Conservation (phyloP, 1,284 basidiomycete genomes). For the Pholiota adiposa region DNA sequence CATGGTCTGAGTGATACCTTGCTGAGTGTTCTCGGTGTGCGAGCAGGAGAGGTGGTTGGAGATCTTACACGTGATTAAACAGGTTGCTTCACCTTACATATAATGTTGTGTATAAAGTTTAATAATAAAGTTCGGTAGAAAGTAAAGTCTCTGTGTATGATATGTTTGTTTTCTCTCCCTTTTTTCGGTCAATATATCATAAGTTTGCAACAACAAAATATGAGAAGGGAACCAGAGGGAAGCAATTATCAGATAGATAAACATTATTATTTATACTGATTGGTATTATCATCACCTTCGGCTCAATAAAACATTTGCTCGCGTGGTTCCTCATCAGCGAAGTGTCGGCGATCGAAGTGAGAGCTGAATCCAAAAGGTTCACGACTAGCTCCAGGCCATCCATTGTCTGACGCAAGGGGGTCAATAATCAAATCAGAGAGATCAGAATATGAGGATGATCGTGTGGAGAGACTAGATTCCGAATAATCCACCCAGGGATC, state of each 20-base stretch:
- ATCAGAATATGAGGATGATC: slow-evolving; percentile 21
- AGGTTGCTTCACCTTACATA: no score
- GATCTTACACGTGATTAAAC: slow-evolving; percentile 32
- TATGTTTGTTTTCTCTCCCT: no score
- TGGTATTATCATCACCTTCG: no score
- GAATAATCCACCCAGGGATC: slow-evolving; percentile 32
- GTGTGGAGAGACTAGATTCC: not conserved
- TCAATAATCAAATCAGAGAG: slow-evolving; percentile 21
- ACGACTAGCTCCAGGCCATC: slow-evolving; percentile 20
- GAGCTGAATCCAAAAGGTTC: slow-evolving; percentile 23
- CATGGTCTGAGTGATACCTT: slow-evolving; percentile 64
- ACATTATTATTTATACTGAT: no score
- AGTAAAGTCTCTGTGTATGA: no score
- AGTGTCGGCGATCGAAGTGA: slow-evolving; percentile 10
- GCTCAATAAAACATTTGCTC: slow-evolving; percentile 15
- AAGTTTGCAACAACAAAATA: no score
- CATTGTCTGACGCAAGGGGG: slow-evolving; percentile 23
- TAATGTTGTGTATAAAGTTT: no score
- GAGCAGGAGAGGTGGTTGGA: slow-evolving; percentile 53
- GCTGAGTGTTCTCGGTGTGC: slow-evolving; percentile 52
- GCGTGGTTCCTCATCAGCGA: slow-evolving; percentile 9
- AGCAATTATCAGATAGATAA: no score
- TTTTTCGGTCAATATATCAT: no score
- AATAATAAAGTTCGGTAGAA: no score
- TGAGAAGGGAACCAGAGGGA: no score